These are phyloP conservation scores for Kitagawia praeruptora DNA, from an alignment of 129 eudicot genomes.

Conservation along the genomic window DNA sequence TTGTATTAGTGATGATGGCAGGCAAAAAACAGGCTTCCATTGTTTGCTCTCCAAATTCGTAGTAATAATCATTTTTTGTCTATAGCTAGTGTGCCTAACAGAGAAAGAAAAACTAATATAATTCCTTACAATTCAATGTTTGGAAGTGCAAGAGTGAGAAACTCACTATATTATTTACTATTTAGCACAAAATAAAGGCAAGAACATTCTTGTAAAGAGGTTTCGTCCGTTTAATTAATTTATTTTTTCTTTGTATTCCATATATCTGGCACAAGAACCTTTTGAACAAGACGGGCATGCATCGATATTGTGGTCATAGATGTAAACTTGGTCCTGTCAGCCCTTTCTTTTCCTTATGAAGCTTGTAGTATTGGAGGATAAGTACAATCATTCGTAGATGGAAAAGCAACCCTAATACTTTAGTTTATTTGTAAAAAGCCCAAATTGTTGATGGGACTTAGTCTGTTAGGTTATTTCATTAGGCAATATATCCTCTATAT, in stretches of 20 bases:
- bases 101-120: background rate
- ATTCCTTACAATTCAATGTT: background rate
- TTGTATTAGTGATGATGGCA: background rate
- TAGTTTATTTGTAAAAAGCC: no score
- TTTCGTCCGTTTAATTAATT: no score
- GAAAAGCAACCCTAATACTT: no score
- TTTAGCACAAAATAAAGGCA: background rate
- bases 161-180: background rate
- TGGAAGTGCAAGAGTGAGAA: background rate
- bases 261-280: background rate
- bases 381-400: no score
- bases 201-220: background rate
- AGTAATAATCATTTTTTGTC: background rate
- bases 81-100: no score
- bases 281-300: background rate
- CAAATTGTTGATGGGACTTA: no score
- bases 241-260: background rate
- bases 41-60: background rate
- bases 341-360: background rate
- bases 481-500: no score
- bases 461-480: no score
- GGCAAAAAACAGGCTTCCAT: background rate
- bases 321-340: background rate
- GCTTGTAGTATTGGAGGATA: no score
- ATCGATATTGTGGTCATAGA: background rate